A percentile compares a stretch with the other conserved stretches of the same genome.
phyloP scores from a whole-genome alignment of 2,329 filamentous ascomycete genomes.

The Hypoxylon sp. region DNA sequence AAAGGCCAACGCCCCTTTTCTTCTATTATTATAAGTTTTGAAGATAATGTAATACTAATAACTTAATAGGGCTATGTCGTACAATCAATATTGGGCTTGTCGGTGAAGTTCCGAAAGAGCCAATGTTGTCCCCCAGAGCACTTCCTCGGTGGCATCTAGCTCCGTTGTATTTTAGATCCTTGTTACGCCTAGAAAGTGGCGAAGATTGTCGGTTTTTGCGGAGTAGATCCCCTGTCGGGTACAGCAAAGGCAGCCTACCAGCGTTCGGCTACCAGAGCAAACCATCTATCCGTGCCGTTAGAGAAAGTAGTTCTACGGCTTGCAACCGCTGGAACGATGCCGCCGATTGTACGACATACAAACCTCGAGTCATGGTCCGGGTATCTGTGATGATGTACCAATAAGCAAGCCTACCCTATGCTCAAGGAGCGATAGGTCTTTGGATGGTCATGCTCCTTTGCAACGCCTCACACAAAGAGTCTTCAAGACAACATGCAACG shows the following conservation, averaged over 20 bases:
- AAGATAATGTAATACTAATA: constrained; percentile 14
- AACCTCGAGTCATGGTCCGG: constrained; percentile 16
- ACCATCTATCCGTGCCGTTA: constrained; percentile 15
- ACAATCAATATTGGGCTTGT: constrained; percentile 35
- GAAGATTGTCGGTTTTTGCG: constrained; percentile 45
- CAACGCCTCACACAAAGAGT: constrained; percentile 24
- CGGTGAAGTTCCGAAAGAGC: constrained; percentile 17
- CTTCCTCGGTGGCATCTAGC: constrained; percentile 38
- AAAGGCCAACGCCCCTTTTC: neutral
- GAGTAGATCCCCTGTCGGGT: constrained; percentile 31
- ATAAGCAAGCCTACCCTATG: neutral
- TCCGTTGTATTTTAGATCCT: constrained; percentile 36
- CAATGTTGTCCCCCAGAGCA: constrained; percentile 31
- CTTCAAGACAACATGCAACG: neutral
- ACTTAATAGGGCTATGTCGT: constrained; percentile 28
- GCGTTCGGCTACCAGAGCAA: constrained; percentile 23
- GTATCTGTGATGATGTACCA: constrained; percentile 5
- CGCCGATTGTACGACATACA: constrained; percentile 16
- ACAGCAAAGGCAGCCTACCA: constrained; percentile 8
- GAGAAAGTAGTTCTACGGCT: neutral
- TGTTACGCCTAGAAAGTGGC: constrained; percentile 28
- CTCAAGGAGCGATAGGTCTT: neutral
- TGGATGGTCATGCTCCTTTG: neutral
- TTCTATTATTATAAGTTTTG: neutral
- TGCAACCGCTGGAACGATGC: constrained; percentile 27